A percentile compares a stretch with the other conserved stretches of the same genome.
Evolutionary conservation across 1,284 basidiomycete species (phyloP).

Genomic region (Microbotryum lychnidis-dioicae): DNA sequence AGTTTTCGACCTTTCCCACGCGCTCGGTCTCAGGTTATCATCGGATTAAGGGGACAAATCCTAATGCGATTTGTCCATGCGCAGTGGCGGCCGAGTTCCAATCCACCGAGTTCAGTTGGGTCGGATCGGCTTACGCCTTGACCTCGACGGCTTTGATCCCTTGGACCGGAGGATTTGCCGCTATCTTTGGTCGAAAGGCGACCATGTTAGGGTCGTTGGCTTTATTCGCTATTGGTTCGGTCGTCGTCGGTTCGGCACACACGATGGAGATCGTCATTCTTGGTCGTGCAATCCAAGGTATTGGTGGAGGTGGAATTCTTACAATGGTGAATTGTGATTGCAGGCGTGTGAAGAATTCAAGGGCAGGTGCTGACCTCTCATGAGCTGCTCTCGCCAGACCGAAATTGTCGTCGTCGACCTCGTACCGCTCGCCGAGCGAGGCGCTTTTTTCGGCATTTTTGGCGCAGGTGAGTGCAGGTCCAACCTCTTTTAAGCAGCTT

Average conservation of each 20-base stretch:
- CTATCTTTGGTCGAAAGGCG: conserved; percentile 33
- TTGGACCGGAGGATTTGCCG: conserved; percentile 19
- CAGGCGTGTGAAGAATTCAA: too few species aligned
- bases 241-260: conserved; percentile 38
- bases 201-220: conserved; percentile 33
- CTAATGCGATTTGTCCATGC: conserved; percentile 1
- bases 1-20: background rate
- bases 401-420: conserved; percentile 32
- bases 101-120: conserved; percentile 19
- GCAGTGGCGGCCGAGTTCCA: conserved; percentile 20
- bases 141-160: conserved; percentile 24
- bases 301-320: conserved; percentile 36
- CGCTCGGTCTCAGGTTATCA: too few species aligned
- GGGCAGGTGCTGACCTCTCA: background rate
- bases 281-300: conserved; percentile 38
- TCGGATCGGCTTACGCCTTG: conserved; percentile 27
- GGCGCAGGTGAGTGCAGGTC: conserved; percentile 7
- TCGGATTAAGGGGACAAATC: background rate
- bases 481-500: background rate
- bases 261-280: conserved; percentile 36
- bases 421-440: conserved; percentile 30
- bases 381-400: background rate
- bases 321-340: conserved; percentile 3
- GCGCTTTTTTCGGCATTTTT: conserved; percentile 29
- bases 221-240: conserved; percentile 39